phyloP scores from a whole-genome alignment of 2,329 filamentous ascomycete genomes.

The Exophiala lecanii-corni region DNA sequence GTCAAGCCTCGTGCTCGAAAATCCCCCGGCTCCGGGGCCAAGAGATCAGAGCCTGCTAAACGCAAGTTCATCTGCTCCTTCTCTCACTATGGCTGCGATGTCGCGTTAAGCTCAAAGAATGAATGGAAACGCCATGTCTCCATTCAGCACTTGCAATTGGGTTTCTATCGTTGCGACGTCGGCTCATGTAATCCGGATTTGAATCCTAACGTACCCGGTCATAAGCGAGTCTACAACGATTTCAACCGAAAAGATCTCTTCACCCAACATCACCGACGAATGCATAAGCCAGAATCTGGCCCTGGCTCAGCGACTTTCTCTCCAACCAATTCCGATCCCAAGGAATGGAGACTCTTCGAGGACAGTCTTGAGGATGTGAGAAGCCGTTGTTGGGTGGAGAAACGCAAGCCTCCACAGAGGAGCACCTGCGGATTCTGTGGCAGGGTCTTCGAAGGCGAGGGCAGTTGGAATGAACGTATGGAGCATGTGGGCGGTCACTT shows the following conservation, averaged over 20 bases:
- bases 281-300: constrained; percentile 57
- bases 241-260: constrained; percentile 94
- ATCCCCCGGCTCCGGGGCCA: constrained; percentile 26
- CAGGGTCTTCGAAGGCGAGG: constrained; percentile 57
- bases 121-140: constrained; percentile 91
- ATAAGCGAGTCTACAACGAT: constrained; percentile 46
- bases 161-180: constrained; percentile 72
- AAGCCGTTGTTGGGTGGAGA: constrained; percentile 52
- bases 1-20: constrained; percentile 28
- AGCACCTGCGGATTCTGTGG: constrained; percentile 61
- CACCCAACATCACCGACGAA: constrained; percentile 79
- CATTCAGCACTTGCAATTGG: constrained; percentile 71
- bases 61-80: constrained; percentile 72
- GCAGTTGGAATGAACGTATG: constrained; percentile 76
- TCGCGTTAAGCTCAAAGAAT: constrained; percentile 75
- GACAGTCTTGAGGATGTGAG: constrained; percentile 55
- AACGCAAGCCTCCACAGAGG: constrained; percentile 57
- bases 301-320: constrained; percentile 20
- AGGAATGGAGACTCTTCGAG: constrained; percentile 39
- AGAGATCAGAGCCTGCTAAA: constrained; percentile 27
- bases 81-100: constrained; percentile 67
- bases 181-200: constrained; percentile 47
- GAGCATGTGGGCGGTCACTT: constrained; percentile 83
- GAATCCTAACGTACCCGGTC: constrained; percentile 22
- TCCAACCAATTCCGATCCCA: constrained; percentile 21